phyloP scores from a whole-genome alignment of 192 early-diverging fungal species.

The Entrophospora sp. region DNA sequence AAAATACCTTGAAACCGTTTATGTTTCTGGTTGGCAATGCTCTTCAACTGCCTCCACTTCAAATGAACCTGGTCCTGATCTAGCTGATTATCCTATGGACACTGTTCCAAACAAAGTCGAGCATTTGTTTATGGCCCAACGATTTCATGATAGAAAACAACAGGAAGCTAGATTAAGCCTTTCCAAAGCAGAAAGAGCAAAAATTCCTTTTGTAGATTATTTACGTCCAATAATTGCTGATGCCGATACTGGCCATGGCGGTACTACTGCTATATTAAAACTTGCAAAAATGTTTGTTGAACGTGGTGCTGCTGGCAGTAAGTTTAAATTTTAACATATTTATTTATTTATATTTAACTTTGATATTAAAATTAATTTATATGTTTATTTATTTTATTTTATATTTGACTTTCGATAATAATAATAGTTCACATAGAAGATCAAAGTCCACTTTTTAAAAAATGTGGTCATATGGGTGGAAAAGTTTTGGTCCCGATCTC shows the following conservation, averaged over 20 bases:
- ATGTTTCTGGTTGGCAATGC: conserved; percentile 95
- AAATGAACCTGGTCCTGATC: conserved; percentile 58
- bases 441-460: conserved; percentile 80
- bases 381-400: not conserved
- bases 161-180: conserved; percentile 75
- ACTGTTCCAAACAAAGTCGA: conserved; percentile 98
- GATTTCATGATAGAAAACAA: conserved; percentile 96
- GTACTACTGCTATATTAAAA: conserved; percentile 71
- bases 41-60: conserved; percentile 66
- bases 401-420: too few species aligned
- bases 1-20: conserved; percentile 60
- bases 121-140: conserved; percentile 92
- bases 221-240: conserved; percentile 94
- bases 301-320: conserved; percentile 19
- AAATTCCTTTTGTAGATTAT: conserved; percentile 73
- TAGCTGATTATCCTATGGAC: conserved; percentile 98
- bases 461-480: conserved; percentile 99
- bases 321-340: too few species aligned
- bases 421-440: conserved; percentile 19
- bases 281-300: conserved; percentile 20
- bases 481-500: conserved; percentile 97
- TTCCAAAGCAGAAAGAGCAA: conserved; percentile 56
- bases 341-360: not conserved
- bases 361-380: not conserved
- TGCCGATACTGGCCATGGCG: conserved; percentile 97